A percentile compares a stretch with the other conserved stretches of the same genome.
phyloP scores from a whole-genome alignment of 2,329 filamentous ascomycete genomes.

The Talaromyces sp. region DNA sequence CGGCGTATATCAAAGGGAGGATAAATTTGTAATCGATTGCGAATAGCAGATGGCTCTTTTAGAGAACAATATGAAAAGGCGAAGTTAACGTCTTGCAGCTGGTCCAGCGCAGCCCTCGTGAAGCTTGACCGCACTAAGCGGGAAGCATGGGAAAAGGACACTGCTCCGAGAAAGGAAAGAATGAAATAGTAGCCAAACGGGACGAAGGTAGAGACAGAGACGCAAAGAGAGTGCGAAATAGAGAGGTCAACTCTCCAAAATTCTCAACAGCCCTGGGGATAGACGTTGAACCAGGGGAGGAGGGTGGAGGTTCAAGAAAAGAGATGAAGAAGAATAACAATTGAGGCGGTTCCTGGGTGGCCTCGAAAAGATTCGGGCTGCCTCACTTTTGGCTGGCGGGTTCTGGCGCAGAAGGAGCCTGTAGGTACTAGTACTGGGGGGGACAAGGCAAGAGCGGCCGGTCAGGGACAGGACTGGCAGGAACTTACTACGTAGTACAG shows the following conservation, averaged over 20 bases:
- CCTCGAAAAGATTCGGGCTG: slow-evolving; percentile 5
- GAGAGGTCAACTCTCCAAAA: slow-evolving; percentile 12
- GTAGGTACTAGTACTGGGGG: not conserved
- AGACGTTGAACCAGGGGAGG: slow-evolving; percentile 1
- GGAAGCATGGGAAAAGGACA: slow-evolving; percentile 12
- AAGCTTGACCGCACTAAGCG: slow-evolving; percentile 16
- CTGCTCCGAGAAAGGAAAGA: not conserved
- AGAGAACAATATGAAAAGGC: not conserved
- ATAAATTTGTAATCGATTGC: not conserved
- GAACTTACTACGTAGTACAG: not conserved
- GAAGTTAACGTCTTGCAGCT: slow-evolving; percentile 1
- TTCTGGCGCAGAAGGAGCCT: not conserved
- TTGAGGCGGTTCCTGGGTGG: not conserved
- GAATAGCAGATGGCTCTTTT: not conserved
- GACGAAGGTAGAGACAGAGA: not conserved
- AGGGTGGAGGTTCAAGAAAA: not conserved
- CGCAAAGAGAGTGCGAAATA: not conserved
- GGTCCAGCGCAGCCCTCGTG: slow-evolving; percentile 6
- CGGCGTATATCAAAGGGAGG: not conserved
- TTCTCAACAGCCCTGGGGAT: not conserved
- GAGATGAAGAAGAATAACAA: not conserved
- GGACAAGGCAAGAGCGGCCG: slow-evolving; percentile 1
- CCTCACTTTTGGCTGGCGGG: slow-evolving; percentile 4
- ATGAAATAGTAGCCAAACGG: not conserved
- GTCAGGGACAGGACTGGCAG: slow-evolving; percentile 7